Evolutionary conservation across 2,329 filamentous ascomycete species (phyloP), one percentile per base, ranked within the genome.

Genomic region (Diaporthe citri): DNA sequence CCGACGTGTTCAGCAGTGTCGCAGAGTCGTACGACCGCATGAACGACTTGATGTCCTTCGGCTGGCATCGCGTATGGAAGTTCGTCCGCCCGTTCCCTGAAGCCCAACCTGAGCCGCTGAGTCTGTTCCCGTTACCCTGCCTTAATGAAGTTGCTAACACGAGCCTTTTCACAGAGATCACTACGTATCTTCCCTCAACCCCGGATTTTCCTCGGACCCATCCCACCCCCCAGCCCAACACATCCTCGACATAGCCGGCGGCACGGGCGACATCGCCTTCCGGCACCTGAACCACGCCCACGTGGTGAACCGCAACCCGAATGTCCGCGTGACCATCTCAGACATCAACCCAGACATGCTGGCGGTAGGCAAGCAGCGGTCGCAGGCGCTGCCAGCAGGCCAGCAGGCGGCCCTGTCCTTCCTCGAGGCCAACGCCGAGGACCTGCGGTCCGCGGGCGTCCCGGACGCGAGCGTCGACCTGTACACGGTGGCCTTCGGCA

Each of bases 41-140:
- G 97, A 99, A 99, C 86, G 97, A 99, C 84, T 90, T 98, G 79
- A 99, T 99, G 97, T 98, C 97, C 10, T 91, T 99, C 64, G 97
- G 97, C 73, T 96, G 98, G 86, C 97, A 99, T 84, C 94, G 97
- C 57, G 87, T 99, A 51, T 99, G 97, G 97, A 99, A 93, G 90
- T 90, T 79, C 67, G 88, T 84, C 62, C 3, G 17, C 55, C 25
- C 17, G 43, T 51, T 7, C 56, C 34, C 56, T 6, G 3, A 36
- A 22, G 31, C 9, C 46, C 34, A 51, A 22, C 28, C n/a, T 6
- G 8, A 34, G 22, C 48, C 43, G 8, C 25, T 4, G 34, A 25
- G 4, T 3, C 22, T 28, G 22, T 39, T 28, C 9, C 48, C 48
- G 1, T 25, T 6, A 22, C 36, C n/a, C 12, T 13, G n/a, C 4